phyloP scores from a whole-genome alignment of 768 basidiomycete species.

The Tylopilus intermedius region DNA sequence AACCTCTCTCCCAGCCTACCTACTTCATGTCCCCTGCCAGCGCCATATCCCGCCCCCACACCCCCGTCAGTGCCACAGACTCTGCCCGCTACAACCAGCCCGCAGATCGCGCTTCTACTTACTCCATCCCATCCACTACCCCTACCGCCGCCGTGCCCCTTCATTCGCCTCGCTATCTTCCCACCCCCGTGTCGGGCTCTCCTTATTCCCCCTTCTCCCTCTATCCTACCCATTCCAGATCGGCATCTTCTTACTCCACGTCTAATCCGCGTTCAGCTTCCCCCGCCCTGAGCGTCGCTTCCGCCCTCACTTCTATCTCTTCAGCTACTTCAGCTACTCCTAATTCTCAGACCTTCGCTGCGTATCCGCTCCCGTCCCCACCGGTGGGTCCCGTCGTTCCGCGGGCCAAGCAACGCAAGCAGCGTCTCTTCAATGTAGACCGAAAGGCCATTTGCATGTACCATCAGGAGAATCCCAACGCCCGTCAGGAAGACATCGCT shows the following conservation, averaged over 20 bases:
- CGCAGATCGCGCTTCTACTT: constrained; percentile 32
- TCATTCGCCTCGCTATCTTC: constrained; percentile 41
- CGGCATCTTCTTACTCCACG: constrained; percentile 38
- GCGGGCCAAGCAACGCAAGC: constrained; percentile 57
- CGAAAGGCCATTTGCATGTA: constrained; percentile 72
- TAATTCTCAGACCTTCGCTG: constrained; percentile 28
- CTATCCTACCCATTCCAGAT: constrained; percentile 43
- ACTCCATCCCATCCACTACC: constrained; percentile 13
- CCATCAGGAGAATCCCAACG: constrained; percentile 56
- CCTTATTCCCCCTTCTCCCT: constrained; percentile 44
- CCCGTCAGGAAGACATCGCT: constrained; percentile 83
- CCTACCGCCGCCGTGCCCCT: constrained; percentile 22
- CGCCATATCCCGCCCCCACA: constrained; percentile 36
- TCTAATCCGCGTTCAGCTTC: constrained; percentile 54
- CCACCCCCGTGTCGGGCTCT: constrained; percentile 43
- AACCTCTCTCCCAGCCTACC: constrained; percentile 20
- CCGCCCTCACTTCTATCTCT: constrained; percentile 51
- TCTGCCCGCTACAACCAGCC: constrained; percentile 28
- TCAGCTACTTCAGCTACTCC: constrained; percentile 31
- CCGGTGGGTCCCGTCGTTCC: constrained; percentile 28
- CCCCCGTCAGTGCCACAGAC: constrained; percentile 33
- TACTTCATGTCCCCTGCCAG: constrained; percentile 36
- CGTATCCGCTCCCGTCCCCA: constrained; percentile 27
- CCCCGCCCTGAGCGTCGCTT: constrained; percentile 56
- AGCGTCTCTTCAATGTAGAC: constrained; percentile 69